Percentiles rank a stretch among this genome's conserved stretches.
Evolutionary conservation across 306 rosid species (phyloP).

Genomic region (Prunus fruticosa): DNA sequence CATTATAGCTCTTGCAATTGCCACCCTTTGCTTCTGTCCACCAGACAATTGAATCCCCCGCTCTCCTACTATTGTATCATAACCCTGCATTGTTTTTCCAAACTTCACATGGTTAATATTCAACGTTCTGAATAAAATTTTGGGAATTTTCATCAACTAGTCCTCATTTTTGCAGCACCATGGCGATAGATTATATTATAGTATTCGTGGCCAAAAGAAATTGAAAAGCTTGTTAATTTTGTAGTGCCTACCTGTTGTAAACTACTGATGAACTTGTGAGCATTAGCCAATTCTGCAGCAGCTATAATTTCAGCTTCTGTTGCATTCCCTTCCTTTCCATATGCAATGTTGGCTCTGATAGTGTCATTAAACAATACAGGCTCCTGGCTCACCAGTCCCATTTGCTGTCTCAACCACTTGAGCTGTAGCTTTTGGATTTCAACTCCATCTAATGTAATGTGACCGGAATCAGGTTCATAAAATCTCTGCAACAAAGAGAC

Average conservation of each 20-base stretch:
- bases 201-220: no score
- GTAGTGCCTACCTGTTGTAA: constrained; percentile 46
- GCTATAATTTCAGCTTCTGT: constrained; percentile 58
- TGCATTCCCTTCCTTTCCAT: constrained; percentile 60
- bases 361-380: constrained; percentile 61
- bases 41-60: constrained; percentile 60
- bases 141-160: not conserved
- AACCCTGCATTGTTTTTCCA: constrained; percentile 47
- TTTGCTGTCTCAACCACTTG: constrained; percentile 66
- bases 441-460: constrained; percentile 51
- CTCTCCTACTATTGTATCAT: constrained; percentile 51
- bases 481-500: constrained; percentile 58
- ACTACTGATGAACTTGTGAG: constrained; percentile 60
- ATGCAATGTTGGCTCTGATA: constrained; percentile 58
- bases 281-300: constrained; percentile 61
- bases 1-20: constrained; percentile 61
- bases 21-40: constrained; percentile 69
- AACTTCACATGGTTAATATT: not conserved
- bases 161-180: not conserved
- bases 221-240: not conserved
- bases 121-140: not conserved
- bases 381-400: constrained; percentile 72
- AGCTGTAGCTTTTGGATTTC: constrained; percentile 48
- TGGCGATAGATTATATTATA: not conserved
- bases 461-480: constrained; percentile 66